Conservation (phyloP, 768 basidiomycete genomes). For the Phlebiopsis gigantea region DNA sequence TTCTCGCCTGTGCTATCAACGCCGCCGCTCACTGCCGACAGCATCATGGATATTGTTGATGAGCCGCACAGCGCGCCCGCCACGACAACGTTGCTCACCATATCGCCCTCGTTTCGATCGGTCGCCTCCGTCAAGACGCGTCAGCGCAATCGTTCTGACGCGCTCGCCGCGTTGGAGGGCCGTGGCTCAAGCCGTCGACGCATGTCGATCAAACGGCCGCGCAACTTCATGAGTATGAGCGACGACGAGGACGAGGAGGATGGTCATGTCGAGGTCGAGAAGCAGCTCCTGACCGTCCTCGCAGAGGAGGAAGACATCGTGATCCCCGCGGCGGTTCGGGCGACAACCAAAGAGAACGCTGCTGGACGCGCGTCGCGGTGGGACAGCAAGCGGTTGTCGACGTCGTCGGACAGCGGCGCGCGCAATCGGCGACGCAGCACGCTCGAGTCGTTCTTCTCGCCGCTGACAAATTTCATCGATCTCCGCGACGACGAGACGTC, state of each 20-base stretch:
- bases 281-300: constrained; percentile 20
- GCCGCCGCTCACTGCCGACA: constrained; percentile 17
- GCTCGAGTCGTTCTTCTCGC: constrained; percentile 45
- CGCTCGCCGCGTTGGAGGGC: constrained; percentile 63
- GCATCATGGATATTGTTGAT: constrained; percentile 14
- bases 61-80: constrained; percentile 23
- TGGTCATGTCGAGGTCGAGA: background rate
- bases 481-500: constrained; percentile 36
- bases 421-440: constrained; percentile 35
- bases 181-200: background rate
- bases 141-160: constrained; percentile 47
- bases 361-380: too few species aligned
- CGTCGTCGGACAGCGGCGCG: constrained; percentile 11
- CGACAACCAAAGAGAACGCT: background rate
- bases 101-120: constrained; percentile 24
- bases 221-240: constrained; percentile 64
- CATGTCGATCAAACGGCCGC: constrained; percentile 18
- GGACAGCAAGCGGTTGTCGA: background rate
- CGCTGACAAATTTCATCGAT: constrained; percentile 60
- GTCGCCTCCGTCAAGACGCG: constrained; percentile 42
- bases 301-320: constrained; percentile 27
- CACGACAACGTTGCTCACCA: too few species aligned
- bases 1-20: constrained; percentile 16
- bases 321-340: constrained; percentile 7
- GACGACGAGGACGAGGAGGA: constrained; percentile 54